Base-by-base conservation (phyloP, 352 stramenopile genomes). In the Pythium periplocum region DNA sequence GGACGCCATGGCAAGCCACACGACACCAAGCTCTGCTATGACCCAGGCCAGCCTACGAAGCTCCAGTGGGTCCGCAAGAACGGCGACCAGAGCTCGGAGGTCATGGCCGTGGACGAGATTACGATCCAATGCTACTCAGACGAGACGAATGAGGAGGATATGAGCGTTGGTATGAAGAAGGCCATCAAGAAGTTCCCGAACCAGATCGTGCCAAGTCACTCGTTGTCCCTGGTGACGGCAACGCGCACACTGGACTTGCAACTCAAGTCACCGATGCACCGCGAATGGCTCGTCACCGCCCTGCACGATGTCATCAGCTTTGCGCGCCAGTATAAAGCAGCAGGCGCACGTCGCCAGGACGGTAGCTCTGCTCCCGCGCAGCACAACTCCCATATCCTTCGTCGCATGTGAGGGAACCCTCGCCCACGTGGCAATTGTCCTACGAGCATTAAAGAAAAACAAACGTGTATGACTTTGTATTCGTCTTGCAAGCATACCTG, bases 1-100 rank as follows among this genome's bases (percentile, higher is more conserved):
- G 82, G 82, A 1, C 74, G 82, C 0, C 75, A 76, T 2, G 82
- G 82, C 39, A 83, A 84, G 33, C 79, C 79, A 3, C 82, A 93
- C 51, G 63, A 79, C 4, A 88, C 82, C 6, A 78, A 79, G n/a
- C 61, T 93, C 33, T 61, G 73, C 40, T 93, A 87, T 59, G 76
- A 90, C 53, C 73, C 77, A 7, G 80, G 63, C 3, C 66, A 78
- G 12, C 82, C 82, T 26, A 79, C 80, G 50, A 68, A 79, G 40
- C 64, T 93, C 39, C 77, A 85, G 33, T 93, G 82, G 82, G 62
- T 81, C 50, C 78, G 74, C 42, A 93, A 93, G 67, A 78, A 83
- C 47, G 82, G 82, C 39, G 82, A 90, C n/a, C 64, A 68, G 37
- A 90, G 78, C 43, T 61, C 68, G 43, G 76, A 90, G 49, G 85